Base-by-base conservation (phyloP, 805 yeast genomes). In the Teunomyces panamensis region DNA sequence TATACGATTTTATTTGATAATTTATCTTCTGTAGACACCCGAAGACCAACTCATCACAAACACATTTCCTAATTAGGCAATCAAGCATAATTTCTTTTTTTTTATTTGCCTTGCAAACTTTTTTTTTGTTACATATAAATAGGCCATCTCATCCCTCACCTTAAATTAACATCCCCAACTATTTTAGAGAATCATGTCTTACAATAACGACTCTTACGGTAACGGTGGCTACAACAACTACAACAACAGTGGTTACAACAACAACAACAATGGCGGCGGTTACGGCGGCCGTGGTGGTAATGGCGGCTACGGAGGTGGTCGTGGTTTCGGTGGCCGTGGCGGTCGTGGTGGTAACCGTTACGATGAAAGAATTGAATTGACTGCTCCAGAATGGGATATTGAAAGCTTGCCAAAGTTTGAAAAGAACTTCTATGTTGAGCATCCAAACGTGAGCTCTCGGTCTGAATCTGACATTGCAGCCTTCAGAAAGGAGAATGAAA, bases 401-500 rank as follows among this genome's bases (percentile, higher is more conserved):
- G 85, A 79, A 51, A 68, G 81, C 35, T 74, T 94, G 63, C 96
- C 96, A 59, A 83, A 83, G 64, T 94, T 94, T 65, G 97, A 91
- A 72, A 94, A 94, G 77, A 89, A 94, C 71, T 94, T 94, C 66
- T 94, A 94, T 75, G 76, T 77, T 53, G 99, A 94, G 76, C 85
- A 86, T 64, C 87, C 88, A 50, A 69, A 69, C 46, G 98, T 94
- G 52, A 70, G 88, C 50, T 75, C 71, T 41, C 87, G 97, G 71
- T 65, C 87, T 39, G 90, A 85, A 1, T 77, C 67, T 32, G 97
- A 92, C 50, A 79, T 94, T 56, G 69, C 64, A 26, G 77, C 73
- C 41, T 94, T 91, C 78, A 85, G 99, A 78, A 78, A 78, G 51
- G 83, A 83, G 60, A 77, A 85, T 68, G 92, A 89, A 63, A 94